Conservation (phyloP, 2,329 filamentous ascomycete genomes). For the Microsporum canis region DNA sequence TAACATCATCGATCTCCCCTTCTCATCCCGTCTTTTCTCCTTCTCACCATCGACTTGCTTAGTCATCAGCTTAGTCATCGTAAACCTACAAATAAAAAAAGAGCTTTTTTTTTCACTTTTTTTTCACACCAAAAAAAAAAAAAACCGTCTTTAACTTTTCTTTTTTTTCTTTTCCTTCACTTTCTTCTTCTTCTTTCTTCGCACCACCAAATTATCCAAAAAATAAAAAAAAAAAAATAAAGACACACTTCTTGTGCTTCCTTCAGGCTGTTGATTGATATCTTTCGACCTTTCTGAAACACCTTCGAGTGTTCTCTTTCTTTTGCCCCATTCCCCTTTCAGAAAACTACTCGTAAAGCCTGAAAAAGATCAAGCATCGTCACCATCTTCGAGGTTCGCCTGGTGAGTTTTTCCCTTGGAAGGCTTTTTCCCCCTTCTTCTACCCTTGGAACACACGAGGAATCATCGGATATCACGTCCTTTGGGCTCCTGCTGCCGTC, state of each 20-base stretch:
- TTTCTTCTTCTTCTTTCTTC: neutral
- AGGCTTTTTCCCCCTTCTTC: too few species aligned
- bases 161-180: conserved; percentile 2
- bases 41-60: neutral
- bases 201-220: neutral
- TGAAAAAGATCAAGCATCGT: conserved; percentile 12
- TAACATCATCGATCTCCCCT: neutral
- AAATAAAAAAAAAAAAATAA: neutral
- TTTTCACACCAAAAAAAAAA: conserved; percentile 12
- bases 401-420: conserved; percentile 8
- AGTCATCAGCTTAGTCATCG: neutral
- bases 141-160: neutral
- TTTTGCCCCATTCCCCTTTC: conserved; percentile 19
- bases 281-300: neutral
- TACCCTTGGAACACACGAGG: neutral
- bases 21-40: neutral
- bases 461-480: neutral
- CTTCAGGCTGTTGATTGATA: neutral
- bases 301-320: conserved; percentile 10
- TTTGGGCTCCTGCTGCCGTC: neutral
- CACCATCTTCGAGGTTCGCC: conserved; percentile 11
- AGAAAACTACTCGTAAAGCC: conserved; percentile 23
- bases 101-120: neutral
- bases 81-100: neutral
- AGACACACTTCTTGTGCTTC: neutral